Conservation (phyloP, 1,284 basidiomycete species). For the Sporisorium reilianum region DNA sequence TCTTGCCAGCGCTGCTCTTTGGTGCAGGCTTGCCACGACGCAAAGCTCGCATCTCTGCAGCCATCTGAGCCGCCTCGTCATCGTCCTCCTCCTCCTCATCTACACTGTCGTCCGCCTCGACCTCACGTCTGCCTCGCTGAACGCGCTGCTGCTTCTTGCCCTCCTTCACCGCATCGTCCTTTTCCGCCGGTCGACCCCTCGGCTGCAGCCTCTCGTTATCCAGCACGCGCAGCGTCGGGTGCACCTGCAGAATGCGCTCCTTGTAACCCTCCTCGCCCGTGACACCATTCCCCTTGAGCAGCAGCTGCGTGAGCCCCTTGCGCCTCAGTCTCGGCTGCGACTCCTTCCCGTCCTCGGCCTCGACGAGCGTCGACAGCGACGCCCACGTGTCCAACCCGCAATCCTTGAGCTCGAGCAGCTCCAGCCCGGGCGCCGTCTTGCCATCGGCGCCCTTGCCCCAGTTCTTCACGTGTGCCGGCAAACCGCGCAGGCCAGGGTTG, state of each 20-base stretch:
- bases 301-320: slow-evolving; percentile 55
- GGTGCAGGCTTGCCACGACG: slow-evolving; percentile 21
- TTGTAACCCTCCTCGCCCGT: slow-evolving; percentile 36
- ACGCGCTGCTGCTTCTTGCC: background rate
- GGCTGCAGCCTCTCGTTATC: slow-evolving; percentile 53
- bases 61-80: slow-evolving; percentile 30
- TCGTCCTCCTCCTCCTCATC: slow-evolving; percentile 20
- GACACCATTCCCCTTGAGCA: slow-evolving; percentile 58
- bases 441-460: slow-evolving; percentile 65
- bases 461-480: slow-evolving; percentile 51
- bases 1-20: background rate
- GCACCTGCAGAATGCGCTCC: slow-evolving; percentile 41
- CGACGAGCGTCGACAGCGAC: slow-evolving; percentile 39
- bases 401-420: slow-evolving; percentile 59
- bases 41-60: slow-evolving; percentile 22
- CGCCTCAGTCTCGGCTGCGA: slow-evolving; percentile 31
- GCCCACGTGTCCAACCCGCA: slow-evolving; percentile 59
- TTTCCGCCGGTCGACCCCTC: slow-evolving; percentile 17
- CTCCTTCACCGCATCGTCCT: slow-evolving; percentile 5
- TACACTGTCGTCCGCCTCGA: slow-evolving; percentile 1
- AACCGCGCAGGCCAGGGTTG: slow-evolving; percentile 37
- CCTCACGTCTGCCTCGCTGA: background rate
- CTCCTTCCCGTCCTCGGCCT: slow-evolving; percentile 14
- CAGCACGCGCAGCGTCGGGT: slow-evolving; percentile 51
- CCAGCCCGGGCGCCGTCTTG: slow-evolving; percentile 54